phyloP scores from a whole-genome alignment of 1,284 basidiomycete species.

The Thecaphora frezii region DNA sequence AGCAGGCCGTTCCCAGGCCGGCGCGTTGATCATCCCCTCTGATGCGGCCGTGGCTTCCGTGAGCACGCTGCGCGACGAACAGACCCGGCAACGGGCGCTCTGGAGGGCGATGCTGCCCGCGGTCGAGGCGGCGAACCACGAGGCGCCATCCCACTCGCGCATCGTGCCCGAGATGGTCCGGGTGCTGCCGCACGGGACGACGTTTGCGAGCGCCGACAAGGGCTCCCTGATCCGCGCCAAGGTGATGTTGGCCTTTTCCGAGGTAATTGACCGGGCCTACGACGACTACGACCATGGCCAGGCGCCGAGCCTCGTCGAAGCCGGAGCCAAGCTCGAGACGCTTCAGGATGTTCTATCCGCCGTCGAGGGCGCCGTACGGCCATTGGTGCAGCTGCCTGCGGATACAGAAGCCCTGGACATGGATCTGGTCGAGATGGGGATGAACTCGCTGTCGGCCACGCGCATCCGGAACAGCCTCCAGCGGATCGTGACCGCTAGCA shows the following conservation, averaged over 20 bases:
- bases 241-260: conserved; percentile 13
- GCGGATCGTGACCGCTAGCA: conserved; percentile 11
- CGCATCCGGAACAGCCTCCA: conserved; percentile 61
- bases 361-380: neutral
- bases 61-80: neutral
- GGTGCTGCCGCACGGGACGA: conserved; percentile 5
- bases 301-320: conserved; percentile 15
- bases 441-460: conserved; percentile 67
- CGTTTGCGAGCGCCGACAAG: conserved; percentile 27
- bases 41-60: conserved; percentile 57
- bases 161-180: conserved; percentile 32
- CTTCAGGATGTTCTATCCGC: conserved; percentile 10
- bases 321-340: conserved; percentile 10
- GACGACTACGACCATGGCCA: conserved; percentile 24
- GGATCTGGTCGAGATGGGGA: conserved; percentile 62
- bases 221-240: conserved; percentile 24
- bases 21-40: conserved; percentile 66
- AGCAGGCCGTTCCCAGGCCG: conserved; percentile 64
- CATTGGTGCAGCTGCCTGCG: neutral
- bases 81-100: conserved; percentile 15
- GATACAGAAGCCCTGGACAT: conserved; percentile 29
- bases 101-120: conserved; percentile 19
- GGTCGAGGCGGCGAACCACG: conserved; percentile 17
- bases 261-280: conserved; percentile 21
- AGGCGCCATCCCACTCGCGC: conserved; percentile 29